A percentile compares a stretch with the other conserved stretches of the same genome.
Evolutionary conservation across 2,329 filamentous ascomycete species (phyloP).

Genomic region (Stromatinia cepivora): DNA sequence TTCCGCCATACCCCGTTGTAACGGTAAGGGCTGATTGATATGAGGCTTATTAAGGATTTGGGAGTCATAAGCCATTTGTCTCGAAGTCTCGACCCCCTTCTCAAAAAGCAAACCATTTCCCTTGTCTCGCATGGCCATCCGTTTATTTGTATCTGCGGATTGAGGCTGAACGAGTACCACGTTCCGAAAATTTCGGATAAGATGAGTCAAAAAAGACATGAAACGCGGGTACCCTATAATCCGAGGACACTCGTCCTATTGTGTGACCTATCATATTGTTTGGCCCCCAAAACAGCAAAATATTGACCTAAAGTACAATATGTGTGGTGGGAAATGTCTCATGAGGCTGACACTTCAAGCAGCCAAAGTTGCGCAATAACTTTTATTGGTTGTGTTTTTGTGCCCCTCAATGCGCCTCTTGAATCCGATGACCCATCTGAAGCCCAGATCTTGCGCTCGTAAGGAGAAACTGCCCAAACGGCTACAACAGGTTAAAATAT

Average conservation of each 20-base stretch:
- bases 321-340: slow-evolving; percentile 17
- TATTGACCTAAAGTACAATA: background rate
- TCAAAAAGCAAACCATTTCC: background rate
- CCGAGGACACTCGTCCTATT: background rate
- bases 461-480: slow-evolving; percentile 18
- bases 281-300: slow-evolving; percentile 4
- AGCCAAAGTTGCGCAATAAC: slow-evolving; percentile 16
- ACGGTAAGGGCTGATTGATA: background rate
- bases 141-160: slow-evolving; percentile 17
- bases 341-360: slow-evolving; percentile 18
- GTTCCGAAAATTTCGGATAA: slow-evolving; percentile 7
- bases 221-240: slow-evolving; percentile 15
- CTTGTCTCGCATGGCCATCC: slow-evolving; percentile 6
- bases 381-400: slow-evolving; percentile 13
- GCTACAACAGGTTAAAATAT: slow-evolving; percentile 9
- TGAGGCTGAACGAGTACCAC: slow-evolving; percentile 15
- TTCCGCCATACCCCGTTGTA: background rate
- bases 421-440: slow-evolving; percentile 18
- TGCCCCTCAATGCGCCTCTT: slow-evolving; percentile 16
- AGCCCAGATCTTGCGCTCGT: slow-evolving; percentile 5
- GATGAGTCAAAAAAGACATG: slow-evolving; percentile 16
- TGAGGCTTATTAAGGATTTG: background rate
- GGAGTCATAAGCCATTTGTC: background rate
- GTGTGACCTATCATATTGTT: slow-evolving; percentile 15
- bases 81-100: background rate